Evolutionary conservation across 75 land plant genomes (phyloP), one percentile per base, ranked within the genome.

Genomic region (Selaginella tamariscina): DNA sequence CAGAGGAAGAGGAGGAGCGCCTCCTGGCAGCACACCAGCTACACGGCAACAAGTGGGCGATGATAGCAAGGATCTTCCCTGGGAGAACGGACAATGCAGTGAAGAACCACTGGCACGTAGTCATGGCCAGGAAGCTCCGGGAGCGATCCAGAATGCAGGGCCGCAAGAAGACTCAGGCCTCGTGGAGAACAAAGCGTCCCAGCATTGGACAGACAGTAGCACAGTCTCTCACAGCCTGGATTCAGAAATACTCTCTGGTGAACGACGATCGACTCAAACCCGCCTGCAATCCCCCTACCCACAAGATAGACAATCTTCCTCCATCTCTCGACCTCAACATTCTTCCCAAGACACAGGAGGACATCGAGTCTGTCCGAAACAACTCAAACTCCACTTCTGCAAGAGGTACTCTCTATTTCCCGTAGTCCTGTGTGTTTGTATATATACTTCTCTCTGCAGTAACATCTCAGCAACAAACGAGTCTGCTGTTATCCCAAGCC

Each of bases 11-110:
- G 64, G 87, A 84, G 56, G 85, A 79, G 30, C 69, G 69, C 56
- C 82, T 84, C 23, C 64, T 84, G 49, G 77, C 77, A 8, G 87
- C 87, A 2, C 87, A 84, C 55, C 73, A 66, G 59, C 26, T 79
- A 23, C 77, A 83, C 31, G 87, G 87, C 15, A 84, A 84, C 78
- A 77, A 75, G 55, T 83, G 85, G 85, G 77, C 85, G 2, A 49
- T 68, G 66, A 83, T 83, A 23, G 85, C 84, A 33, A 57, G 84
- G 56, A 71, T 77, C 9, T 81, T 83, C 55, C 85, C 80, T 8
- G 85, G 85, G 2, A 64, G 83, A 32, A 81, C 83, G 1, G 83
- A 81, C 59, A 81, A 81, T 55, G 80, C 83, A 11, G 81, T 81
- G 26, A 81, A 81, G 77, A 81, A 81, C 70, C 83, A 81, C 32